Percentiles rank a stretch among this genome's conserved stretches.
phyloP scores from a whole-genome alignment of 129 eudicot species.

The Flaveria trinervia region DNA sequence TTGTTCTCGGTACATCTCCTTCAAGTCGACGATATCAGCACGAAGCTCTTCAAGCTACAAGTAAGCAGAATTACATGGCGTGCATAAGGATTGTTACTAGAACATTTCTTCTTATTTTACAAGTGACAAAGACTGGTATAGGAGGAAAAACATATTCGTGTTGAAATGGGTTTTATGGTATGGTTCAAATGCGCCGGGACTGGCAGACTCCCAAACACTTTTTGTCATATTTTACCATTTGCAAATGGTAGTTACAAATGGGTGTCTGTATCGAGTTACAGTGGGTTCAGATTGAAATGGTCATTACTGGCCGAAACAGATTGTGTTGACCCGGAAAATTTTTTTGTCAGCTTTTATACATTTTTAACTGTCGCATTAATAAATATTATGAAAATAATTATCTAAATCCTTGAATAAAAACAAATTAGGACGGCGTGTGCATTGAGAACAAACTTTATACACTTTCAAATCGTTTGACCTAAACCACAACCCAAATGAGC shows the following conservation, averaged over 20 bases:
- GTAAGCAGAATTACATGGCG: neutral
- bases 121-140: neutral
- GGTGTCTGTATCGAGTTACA: neutral
- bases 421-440: neutral
- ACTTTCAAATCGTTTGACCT: neutral
- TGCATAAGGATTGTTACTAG: neutral
- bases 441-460: neutral
- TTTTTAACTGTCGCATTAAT: neutral
- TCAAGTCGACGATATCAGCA: slow-evolving; percentile 72
- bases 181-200: neutral
- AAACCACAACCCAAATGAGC: neutral
- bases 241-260: neutral
- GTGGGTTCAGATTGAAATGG: neutral
- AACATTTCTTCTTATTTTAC: neutral
- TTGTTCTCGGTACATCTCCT: slow-evolving; percentile 56
- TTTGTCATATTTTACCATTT: neutral
- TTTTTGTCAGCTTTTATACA: neutral
- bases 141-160: neutral
- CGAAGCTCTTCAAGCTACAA: slow-evolving; percentile 95
- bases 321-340: neutral
- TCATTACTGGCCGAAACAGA: neutral
- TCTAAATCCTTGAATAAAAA: neutral
- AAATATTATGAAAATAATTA: neutral
- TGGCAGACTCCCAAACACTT: neutral
- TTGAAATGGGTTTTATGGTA: neutral